Evolutionary conservation across 2,329 filamentous ascomycete genomes (phyloP), one percentile per base, ranked within the genome.

Genomic region (Atkinsonella hypoxylon): DNA sequence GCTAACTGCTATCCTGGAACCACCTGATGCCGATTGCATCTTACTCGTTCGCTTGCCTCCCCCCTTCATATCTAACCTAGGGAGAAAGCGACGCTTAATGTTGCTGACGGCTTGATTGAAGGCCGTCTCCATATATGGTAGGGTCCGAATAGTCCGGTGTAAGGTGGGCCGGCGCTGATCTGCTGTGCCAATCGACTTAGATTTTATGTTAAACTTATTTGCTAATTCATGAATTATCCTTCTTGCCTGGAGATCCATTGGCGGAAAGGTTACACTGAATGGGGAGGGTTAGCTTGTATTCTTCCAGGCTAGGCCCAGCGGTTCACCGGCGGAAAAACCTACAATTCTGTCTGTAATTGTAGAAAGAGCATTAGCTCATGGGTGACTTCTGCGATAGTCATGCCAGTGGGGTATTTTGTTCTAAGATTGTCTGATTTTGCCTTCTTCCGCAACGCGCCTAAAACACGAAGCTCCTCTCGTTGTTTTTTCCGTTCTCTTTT

Each of bases 171-270:
- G 88, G 30, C 93, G 82, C 47, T 80, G 77, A 20, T 78, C 76
- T 8, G 84, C 89, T 47, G 77, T 77, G 2, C 91, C 91, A 18
- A 79, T 77, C 0, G 90, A 96, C 61, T 90, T 88, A 3, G 90
- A 95, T 56, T 85, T 91, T 53, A 97, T 70, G 15, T 81, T 82
- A 62, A 96, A 80, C 38, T 77, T 76, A 59, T 79, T 79, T 12
- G 88, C 89, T 39, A 95, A 67, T 53, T 88, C 79, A 64, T 98
- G 93, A 17, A 97, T 75, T 6, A 82, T 70, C 63, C 88, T 90
- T 47, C 93, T 83, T 39, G 83, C 78, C 43, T 77, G 69, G 54
- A 89, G 87, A 51, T 87, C 82, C 82, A 97, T 94, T 0, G 91
- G 88, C 3, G 91, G 88, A 22, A 97, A 72, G 4, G 81, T 71